Evolutionary conservation across 73 alveolate species (phyloP).

Genomic region (Paramecium biaurelia): DNA sequence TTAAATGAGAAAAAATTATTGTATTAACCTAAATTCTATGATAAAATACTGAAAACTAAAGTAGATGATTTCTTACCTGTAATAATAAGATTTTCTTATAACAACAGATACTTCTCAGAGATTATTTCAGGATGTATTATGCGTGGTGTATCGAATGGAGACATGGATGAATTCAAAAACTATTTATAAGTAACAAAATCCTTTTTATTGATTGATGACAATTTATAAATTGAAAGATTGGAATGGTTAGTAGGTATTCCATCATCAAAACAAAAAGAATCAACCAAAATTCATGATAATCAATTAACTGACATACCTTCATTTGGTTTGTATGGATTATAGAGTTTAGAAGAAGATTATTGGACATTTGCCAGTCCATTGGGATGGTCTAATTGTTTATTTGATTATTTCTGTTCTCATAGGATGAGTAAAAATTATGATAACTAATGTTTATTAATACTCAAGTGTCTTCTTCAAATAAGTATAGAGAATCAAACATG

Average conservation of each 20-base stretch:
- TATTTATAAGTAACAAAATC: background rate
- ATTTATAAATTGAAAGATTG: background rate
- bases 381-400: constrained; percentile 7
- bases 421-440: background rate
- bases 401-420: background rate
- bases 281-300: background rate
- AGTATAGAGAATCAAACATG: background rate
- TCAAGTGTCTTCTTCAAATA: background rate
- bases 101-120: constrained; percentile 8
- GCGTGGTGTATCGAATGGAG: background rate
- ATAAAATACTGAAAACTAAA: background rate
- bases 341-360: constrained; percentile 4
- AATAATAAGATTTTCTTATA: background rate
- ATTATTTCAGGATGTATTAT: constrained; percentile 14
- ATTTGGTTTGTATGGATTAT: constrained; percentile 30
- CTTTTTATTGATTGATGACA: background rate
- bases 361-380: background rate
- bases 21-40: background rate
- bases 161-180: background rate
- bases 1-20: constrained; percentile 40
- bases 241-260: constrained; percentile 37
- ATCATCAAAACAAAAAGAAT: background rate
- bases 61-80: background rate
- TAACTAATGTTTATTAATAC: background rate
- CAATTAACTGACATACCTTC: background rate